Evolutionary conservation across 2,329 filamentous ascomycete species (phyloP).

Genomic region (Ceratocystiopsis sp.): DNA sequence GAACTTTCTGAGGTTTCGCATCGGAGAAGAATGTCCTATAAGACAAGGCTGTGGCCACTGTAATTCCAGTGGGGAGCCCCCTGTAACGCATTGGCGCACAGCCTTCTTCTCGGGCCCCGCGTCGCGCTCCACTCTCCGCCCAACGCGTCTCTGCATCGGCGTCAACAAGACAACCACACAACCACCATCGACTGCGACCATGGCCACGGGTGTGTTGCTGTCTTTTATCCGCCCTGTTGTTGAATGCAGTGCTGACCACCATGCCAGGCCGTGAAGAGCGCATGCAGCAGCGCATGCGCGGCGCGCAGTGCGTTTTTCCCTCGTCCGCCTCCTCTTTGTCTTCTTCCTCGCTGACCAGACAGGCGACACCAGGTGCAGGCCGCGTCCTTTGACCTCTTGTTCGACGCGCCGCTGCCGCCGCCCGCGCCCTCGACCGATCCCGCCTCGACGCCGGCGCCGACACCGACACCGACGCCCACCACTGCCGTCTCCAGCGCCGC

Average conservation of each 20-base stretch:
- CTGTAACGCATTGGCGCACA: too few relatives aligned
- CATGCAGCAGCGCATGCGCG: constrained; percentile 47
- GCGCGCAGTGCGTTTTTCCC: constrained; percentile 35
- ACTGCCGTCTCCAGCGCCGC: not conserved
- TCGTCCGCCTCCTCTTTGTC: too few relatives aligned
- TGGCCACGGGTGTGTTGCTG: constrained; percentile 18
- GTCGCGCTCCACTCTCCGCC: not conserved
- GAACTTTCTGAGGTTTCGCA: too few relatives aligned
- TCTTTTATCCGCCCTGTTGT: not conserved
- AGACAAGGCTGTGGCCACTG: too few relatives aligned
- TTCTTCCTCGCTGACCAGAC: too few relatives aligned
- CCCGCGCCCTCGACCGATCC: constrained; percentile 11
- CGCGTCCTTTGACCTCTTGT: constrained; percentile 38
- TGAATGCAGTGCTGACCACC: not conserved
- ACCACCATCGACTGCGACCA: constrained; percentile 5
- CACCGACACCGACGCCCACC: not conserved
- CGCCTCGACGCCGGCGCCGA: constrained; percentile 3
- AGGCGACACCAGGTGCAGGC: constrained; percentile 42
- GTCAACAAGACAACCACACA: not conserved
- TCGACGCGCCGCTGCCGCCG: too few relatives aligned
- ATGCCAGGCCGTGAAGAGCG: constrained; percentile 41
- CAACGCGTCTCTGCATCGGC: not conserved
- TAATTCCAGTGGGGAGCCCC: too few relatives aligned
- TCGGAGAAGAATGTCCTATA: too few relatives aligned
- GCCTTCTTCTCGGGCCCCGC: too few relatives aligned